These are phyloP conservation scores for Suillus occidentalis DNA, from an alignment of 768 basidiomycete species.

Conservation along the genomic window DNA sequence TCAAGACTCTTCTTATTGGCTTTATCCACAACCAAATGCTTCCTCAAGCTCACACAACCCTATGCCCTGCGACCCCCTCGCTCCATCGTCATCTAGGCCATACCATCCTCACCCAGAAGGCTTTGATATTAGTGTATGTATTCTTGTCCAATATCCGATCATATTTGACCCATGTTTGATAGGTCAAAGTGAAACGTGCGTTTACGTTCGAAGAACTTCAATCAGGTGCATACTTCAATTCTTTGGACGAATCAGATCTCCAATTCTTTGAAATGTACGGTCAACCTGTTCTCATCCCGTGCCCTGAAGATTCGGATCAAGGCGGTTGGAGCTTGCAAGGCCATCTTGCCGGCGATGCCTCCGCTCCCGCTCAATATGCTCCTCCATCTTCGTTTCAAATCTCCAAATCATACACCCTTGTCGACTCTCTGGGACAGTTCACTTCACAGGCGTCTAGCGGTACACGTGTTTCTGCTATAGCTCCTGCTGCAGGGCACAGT, in stretches of 20 bases:
- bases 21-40: not conserved
- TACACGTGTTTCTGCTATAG: constrained; percentile 1
- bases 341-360: constrained; percentile 3
- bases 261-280: constrained; percentile 34
- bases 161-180: not conserved
- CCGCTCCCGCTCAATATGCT: not conserved
- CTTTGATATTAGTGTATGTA: constrained; percentile 26
- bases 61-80: not conserved
- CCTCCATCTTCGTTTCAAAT: constrained; percentile 10
- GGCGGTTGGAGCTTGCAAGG: constrained; percentile 18
- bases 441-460: not conserved
- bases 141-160: not conserved
- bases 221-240: constrained; percentile 30
- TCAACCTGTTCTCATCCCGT: constrained; percentile 32
- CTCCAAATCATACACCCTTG: constrained; percentile 31
- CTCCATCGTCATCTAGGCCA: not conserved
- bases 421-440: constrained; percentile 27
- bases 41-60: not conserved
- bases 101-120: constrained; percentile 17
- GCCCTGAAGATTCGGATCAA: constrained; percentile 20
- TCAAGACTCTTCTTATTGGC: not conserved
- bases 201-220: constrained; percentile 36
- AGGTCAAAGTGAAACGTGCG: constrained; percentile 32
- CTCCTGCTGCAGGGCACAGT: not conserved
- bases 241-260: constrained; percentile 33